Percentiles rank a stretch among this genome's conserved stretches.
Conservation (phyloP, 2,329 filamentous ascomycete species). For the Pyricularia sp. region DNA sequence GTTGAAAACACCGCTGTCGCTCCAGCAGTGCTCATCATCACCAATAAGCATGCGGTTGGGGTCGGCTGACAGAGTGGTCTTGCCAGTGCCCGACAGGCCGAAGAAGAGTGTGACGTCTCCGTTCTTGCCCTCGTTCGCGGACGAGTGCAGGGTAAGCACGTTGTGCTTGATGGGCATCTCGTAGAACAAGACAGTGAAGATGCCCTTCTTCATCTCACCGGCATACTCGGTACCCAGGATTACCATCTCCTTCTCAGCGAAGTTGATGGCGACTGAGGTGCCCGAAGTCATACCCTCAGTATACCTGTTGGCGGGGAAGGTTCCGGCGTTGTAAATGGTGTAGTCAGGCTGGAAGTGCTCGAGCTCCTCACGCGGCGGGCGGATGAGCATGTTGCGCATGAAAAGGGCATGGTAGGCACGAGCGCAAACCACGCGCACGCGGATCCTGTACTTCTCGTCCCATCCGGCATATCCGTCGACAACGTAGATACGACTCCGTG, state of each 20-base stretch:
- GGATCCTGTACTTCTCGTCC: constrained; percentile 97
- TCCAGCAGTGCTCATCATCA: constrained; percentile 99
- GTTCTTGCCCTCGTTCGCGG: constrained; percentile 89
- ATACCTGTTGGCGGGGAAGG: constrained; percentile 96
- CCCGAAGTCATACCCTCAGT: constrained; percentile 98
- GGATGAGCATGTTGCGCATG: constrained; percentile 99
- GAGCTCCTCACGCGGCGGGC: constrained; percentile 81
- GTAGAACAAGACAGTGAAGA: constrained; percentile 99
- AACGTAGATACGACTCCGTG: constrained; percentile 96
- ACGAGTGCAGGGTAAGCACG: constrained; percentile 95
- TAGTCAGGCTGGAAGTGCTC: constrained; percentile 98
- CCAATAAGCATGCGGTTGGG: constrained; percentile 94
- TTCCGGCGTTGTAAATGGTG: constrained; percentile 98
- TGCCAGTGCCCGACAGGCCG: constrained; percentile 94
- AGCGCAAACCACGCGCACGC: constrained; percentile 94
- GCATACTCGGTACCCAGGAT: constrained; percentile 97
- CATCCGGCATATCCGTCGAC: constrained; percentile 95
- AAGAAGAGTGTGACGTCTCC: constrained; percentile 99
- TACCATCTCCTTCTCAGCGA: constrained; percentile 99
- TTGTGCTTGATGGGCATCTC: constrained; percentile 99
- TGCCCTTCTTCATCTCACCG: constrained; percentile 94
- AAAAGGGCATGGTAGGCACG: constrained; percentile 99
- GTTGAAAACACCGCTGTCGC: constrained; percentile 94
- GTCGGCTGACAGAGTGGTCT: constrained; percentile 96
- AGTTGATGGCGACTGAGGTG: constrained; percentile 98